Base-by-base conservation (phyloP, 257 asterid species). In the Asclepias syriaca region DNA sequence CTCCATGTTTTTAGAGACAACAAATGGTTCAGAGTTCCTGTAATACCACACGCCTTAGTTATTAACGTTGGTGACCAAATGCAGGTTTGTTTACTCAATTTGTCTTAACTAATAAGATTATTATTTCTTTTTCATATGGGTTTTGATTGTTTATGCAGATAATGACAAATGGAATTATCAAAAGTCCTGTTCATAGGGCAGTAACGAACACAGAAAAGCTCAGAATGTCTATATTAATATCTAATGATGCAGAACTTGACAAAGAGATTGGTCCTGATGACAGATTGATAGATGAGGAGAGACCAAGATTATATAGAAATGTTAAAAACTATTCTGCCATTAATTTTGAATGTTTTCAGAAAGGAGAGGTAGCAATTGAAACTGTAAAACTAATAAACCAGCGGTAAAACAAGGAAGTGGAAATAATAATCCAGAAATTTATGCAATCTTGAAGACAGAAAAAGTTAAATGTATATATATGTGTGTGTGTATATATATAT, bases 1-100 rank as follows among this genome's bases (percentile, higher is more conserved):
- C 94, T 90, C 77, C 96, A 87, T 66, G 11, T 85, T 19, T 74
- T 75, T 55, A 86, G 75, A 71, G 94, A 81, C 49, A 61, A 75
- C 18, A 79, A 80, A 61, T 90, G 95, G 95, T 85, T 49, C 74
- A 72, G 58, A 69, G 89, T 84, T 75, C 95, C 89, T 48, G 32
- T 74, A 34, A 55, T 81, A 58, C 84, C 92, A 55, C 10, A 85
- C 37, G 87, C 89, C 14, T 59, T 90, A 24, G 45, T 88, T 1
- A 72, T 88, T 34, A 82, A 78, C n/a, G 37, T 74, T 19, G 96
- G 95, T 6, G 95, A 90, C 84, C 92, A 85, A 60, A 69, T 85
- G 22, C 89, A 90, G 92, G 95, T 85, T 73, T 11, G 4, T 67
- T 2, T 5, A 40, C 21, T 18, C 24, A 14, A 37, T 24, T 27